These are phyloP conservation scores for Testicularia cyperi DNA, from an alignment of 1,284 basidiomycete genomes.

Conservation along the genomic window DNA sequence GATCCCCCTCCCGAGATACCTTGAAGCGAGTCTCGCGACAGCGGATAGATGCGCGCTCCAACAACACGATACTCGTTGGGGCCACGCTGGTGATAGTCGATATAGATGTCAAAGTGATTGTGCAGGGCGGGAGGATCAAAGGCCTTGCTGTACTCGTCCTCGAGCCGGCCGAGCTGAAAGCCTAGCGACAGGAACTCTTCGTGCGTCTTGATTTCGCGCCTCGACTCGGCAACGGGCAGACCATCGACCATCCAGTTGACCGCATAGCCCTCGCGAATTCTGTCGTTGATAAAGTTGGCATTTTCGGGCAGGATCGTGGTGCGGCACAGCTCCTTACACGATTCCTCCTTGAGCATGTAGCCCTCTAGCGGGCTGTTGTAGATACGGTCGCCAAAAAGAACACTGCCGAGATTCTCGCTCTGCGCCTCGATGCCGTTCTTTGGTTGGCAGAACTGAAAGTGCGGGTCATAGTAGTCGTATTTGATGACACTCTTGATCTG, in stretches of 20 bases:
- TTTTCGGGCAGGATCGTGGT: constrained; percentile 70
- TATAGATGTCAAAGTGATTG: constrained; percentile 58
- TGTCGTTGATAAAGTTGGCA: constrained; percentile 84
- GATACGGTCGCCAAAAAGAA: constrained; percentile 93
- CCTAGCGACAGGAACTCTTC: constrained; percentile 66
- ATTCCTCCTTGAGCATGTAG: constrained; percentile 71
- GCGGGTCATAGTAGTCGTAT: constrained; percentile 78
- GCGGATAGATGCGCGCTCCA: constrained; percentile 54
- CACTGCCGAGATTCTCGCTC: constrained; percentile 85
- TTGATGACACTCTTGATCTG: constrained; percentile 53
- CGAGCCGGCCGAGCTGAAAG: constrained; percentile 59
- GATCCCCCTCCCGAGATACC: constrained; percentile 8
- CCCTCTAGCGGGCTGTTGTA: constrained; percentile 86
- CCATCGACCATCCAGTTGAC: constrained; percentile 95
- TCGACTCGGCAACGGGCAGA: constrained; percentile 72
- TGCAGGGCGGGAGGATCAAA: constrained; percentile 51
- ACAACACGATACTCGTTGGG: constrained; percentile 56
- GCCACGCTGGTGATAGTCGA: constrained; percentile 55
- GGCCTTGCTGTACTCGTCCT: constrained; percentile 60
- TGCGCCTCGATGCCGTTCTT: constrained; percentile 74
- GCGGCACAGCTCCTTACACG: constrained; percentile 77
- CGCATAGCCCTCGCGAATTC: constrained; percentile 88
- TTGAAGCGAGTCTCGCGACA: constrained; percentile 40
- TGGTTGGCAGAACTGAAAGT: constrained; percentile 84
- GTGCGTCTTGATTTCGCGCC: constrained; percentile 56